Conservation (phyloP, 768 basidiomycete genomes). For the Steccherinum ochraceum region DNA sequence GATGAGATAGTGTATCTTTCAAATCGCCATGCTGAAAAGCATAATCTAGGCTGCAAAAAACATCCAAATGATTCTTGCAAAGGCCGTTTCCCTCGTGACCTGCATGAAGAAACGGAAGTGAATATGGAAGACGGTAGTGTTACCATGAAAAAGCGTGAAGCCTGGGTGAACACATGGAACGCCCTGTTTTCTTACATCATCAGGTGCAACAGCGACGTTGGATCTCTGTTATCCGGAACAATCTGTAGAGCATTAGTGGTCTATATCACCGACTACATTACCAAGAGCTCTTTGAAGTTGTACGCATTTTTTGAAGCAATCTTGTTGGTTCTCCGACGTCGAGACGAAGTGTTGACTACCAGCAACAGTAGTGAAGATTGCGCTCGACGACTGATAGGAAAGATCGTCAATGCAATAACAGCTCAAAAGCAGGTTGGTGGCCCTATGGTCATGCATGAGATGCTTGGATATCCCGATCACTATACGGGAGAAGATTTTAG, state of each 20-base stretch:
- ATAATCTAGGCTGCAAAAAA: neutral
- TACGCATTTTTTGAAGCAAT: conserved; percentile 2
- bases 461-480: conserved; percentile 31
- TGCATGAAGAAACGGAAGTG: neutral
- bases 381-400: neutral
- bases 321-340: neutral
- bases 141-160: conserved; percentile 1
- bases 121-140: conserved; percentile 1
- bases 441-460: conserved; percentile 30
- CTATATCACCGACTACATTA: conserved; percentile 14
- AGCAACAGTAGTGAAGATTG: neutral
- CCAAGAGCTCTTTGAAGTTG: conserved; percentile 8
- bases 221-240: conserved; percentile 11
- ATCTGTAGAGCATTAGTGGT: conserved; percentile 8
- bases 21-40: neutral
- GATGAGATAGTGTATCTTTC: neutral
- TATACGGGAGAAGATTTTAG: conserved; percentile 23
- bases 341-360: neutral
- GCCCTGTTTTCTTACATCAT: neutral
- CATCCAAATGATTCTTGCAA: neutral
- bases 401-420: conserved; percentile 27
- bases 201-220: conserved; percentile 17
- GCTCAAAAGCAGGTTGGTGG: conserved; percentile 31
- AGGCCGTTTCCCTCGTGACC: neutral
- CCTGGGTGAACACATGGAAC: conserved; percentile 4